Conservation (phyloP, 768 basidiomycete species). For the Pisolithus tinctorius region DNA sequence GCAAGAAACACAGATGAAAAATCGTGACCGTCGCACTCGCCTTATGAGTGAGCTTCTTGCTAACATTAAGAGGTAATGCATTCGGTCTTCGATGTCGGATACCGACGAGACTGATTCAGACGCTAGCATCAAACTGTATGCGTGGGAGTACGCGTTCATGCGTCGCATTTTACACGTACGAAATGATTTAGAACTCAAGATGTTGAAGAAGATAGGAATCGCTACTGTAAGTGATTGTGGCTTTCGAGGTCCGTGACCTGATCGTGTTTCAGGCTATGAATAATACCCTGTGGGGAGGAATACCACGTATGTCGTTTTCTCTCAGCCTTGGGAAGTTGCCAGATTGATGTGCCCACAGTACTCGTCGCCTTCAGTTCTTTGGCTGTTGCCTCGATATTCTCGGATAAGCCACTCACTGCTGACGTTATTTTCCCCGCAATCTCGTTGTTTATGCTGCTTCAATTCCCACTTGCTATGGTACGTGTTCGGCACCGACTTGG, state of each 20-base stretch:
- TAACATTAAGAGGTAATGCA: constrained; percentile 73
- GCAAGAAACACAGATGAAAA: constrained; percentile 91
- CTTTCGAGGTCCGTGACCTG: background rate
- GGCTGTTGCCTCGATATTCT: constrained; percentile 58
- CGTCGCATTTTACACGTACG: constrained; percentile 71
- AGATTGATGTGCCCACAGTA: constrained; percentile 27
- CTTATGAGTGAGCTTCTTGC: constrained; percentile 91
- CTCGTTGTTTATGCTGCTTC: constrained; percentile 79
- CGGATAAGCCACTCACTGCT: constrained; percentile 67
- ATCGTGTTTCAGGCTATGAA: constrained; percentile 45
- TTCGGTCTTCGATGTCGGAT: background rate
- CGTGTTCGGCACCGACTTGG: constrained; percentile 5
- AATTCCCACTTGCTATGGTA: constrained; percentile 84
- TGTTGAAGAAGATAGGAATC: constrained; percentile 80
- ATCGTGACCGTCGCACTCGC: constrained; percentile 74
- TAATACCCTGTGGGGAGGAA: constrained; percentile 58
- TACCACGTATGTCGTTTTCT: constrained; percentile 38
- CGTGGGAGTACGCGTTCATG: constrained; percentile 91
- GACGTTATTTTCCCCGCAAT: constrained; percentile 97
- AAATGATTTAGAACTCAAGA: constrained; percentile 74
- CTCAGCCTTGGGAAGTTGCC: background rate
- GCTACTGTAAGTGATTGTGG: constrained; percentile 40
- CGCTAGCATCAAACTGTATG: constrained; percentile 81
- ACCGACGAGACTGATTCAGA: background rate
- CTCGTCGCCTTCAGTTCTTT: constrained; percentile 82